Base-by-base conservation (phyloP, 306 rosid species). In the Cucumis hystrix region DNA sequence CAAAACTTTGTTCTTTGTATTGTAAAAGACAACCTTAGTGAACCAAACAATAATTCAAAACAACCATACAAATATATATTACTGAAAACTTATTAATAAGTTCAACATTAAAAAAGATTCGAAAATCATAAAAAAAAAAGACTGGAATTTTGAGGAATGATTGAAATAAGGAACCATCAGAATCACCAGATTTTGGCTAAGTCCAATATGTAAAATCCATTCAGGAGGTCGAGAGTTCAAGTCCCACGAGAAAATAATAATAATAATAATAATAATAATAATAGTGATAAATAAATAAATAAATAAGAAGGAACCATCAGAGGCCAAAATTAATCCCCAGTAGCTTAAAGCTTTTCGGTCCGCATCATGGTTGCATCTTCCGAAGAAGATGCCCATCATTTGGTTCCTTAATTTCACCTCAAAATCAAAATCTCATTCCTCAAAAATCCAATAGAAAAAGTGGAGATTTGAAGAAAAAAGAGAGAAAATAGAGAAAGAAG, bases 301-400 rank as follows among this genome's bases (percentile, higher is more conserved):
- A 6, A 49, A 47, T 12, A 61, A 23, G 15, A 79, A 43, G 85
- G 89, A 89, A 85, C 92, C 97, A 92, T 92, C 91, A 92, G 93
- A 75, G 80, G 85, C 97, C 96, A 90, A 56, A 82, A 30, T 84
- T 83, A 58, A 86, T 92, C 97, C 92, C 82, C 96, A 92, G 66
- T 79, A 86, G 91, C 91, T 20, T 62, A 79, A 25, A 43, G 91
- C 89, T 87, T 60, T 92, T 84, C 95, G 93, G 97, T 89, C 97
- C 97, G 97, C 97, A 92, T 92, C 97, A 89, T 90, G 97, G 97
- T 77, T 79, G 39, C 85, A 85, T 47, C 80, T 28, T 47, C 67
- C 40, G 18, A 28, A 35, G 40, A 81, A 83, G 83, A 84, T 83
- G 87, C 87, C 59, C 96, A 91, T 89, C 98, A 90, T 79, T 45